Base-by-base conservation (phyloP, 106 monocot species). In the Allium sativum region DNA sequence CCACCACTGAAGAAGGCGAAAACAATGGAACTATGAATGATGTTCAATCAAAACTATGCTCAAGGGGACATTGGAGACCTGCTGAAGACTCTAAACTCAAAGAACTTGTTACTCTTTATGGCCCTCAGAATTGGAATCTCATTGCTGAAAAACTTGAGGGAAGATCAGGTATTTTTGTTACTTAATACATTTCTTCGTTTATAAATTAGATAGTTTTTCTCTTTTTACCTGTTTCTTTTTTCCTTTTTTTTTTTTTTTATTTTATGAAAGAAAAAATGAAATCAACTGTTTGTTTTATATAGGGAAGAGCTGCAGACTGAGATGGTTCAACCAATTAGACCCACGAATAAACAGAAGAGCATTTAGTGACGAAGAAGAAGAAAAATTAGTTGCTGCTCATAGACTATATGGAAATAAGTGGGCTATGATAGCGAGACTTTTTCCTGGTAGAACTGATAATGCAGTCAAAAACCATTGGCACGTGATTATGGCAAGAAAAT, bases 271-370 rank as follows among this genome's bases (percentile, higher is more conserved):
- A 41, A 14, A 15, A n/a, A 42, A 42, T 3, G 44, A 59, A 16
- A 17, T 42, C n/a, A 31, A 59, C 6, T 6, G 18, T 46, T 18
- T 22, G 48, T 7, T 12, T 2, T 15, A 17, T 22, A 42, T 52
- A 93, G 92, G 87, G 65, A 88, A 93, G 78, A 93, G 93, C 56
- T 93, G 93, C 62, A 84, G 93, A 63, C 67, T 93, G 56, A 72
- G 88, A 48, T 93, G 93, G 93, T 93, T 93, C 80, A 93, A 93
- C 79, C 93, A 93, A 72, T 79, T 93, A 59, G 88, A 93, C 67
- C 93, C 93, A 0, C 72, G 82, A 69, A 93, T 93, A 47, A 93
- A 88, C 72, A 74, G 82, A 66, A 79, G 75, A 62, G 78, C 93
- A 6, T 93, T 93, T 67, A 88, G 21, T 12, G 93, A 85, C 41